Evolutionary conservation across 371 early-diverging fungal genomes (phyloP).

Genomic region (Mortierella sp.): DNA sequence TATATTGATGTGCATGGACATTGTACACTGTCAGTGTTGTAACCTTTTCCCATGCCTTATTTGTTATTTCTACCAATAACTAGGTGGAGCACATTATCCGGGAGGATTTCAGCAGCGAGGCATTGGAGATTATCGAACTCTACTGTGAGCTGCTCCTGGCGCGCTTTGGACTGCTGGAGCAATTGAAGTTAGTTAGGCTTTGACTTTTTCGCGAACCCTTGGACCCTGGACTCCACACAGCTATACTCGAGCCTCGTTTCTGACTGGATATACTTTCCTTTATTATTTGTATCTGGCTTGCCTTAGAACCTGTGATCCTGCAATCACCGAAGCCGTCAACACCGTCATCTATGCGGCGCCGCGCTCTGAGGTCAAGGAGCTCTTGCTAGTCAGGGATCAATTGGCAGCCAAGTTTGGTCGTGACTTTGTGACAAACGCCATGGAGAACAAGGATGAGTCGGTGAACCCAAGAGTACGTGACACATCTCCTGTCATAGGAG

Average conservation of each 20-base stretch:
- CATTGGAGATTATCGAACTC: slow-evolving; percentile 92
- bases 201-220: neutral
- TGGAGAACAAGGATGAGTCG: slow-evolving; percentile 80
- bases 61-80: neutral
- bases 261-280: neutral
- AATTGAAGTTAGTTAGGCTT: slow-evolving; percentile 75
- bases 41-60: neutral
- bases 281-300: neutral
- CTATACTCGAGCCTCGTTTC: neutral
- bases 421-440: slow-evolving; percentile 82
- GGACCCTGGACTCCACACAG: neutral
- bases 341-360: slow-evolving; percentile 93
- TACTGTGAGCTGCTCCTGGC: slow-evolving; percentile 92
- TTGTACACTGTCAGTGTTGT: neutral
- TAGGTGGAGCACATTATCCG: slow-evolving; percentile 92
- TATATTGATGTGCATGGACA: neutral
- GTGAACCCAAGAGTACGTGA: slow-evolving; percentile 82
- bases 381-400: slow-evolving; percentile 84
- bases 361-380: slow-evolving; percentile 89
- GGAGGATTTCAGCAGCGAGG: slow-evolving; percentile 92
- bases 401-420: slow-evolving; percentile 87
- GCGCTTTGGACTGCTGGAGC: slow-evolving; percentile 90
- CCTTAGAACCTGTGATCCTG: slow-evolving; percentile 81
- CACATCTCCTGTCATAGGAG: neutral
- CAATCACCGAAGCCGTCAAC: slow-evolving; percentile 89